Base-by-base conservation (phyloP, 441 rosid species). In the Brassica balearica region DNA sequence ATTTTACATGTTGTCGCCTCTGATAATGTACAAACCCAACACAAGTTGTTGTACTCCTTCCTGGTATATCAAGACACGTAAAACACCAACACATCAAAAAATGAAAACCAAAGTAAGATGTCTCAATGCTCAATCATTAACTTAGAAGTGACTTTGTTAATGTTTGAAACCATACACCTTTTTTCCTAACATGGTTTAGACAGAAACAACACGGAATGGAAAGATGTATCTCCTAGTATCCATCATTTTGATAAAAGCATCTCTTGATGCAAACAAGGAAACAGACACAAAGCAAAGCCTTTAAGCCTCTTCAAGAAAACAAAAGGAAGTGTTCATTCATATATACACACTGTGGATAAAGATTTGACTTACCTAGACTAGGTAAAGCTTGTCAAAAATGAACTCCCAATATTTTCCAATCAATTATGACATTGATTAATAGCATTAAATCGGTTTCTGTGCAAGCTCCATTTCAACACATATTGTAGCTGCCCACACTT, bases 21-120 rank as follows among this genome's bases (percentile, higher is more conserved):
- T 85, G 83, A 96, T 92, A 73, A 92, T 89, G 92, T 92, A 92
- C 77, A 96, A 86, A 71, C 99, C 99, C 85, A 96, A 78, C 74
- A 94, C 98, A 77, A 83, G 89, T 76, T 88, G 97, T 85, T 92
- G 93, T 20, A 94, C 99, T 73, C 98, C 99, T 88, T 91, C 98
- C 97, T 91, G 90, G 80, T 75, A 70, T 20, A 78, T 19, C 51
- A 75, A 74, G 25, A 27, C 8, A 55, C 9, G 12, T 32, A 14
- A 60, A 63, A 77, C 27, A 70, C 70, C 55, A 36, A 22, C 23
- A 77, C 61, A 71, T 56, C 34, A 12, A 5, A 66, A 2, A 27
- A 27, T 38, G 46, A 25, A 15, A 27, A 65, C 6, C 62, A 27
- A 14, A 72, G 68, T 15, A 58, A 58, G 27, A 20, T 19, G 27